Conservation (phyloP, 2,329 filamentous ascomycete species). For the Massarina eburnea region DNA sequence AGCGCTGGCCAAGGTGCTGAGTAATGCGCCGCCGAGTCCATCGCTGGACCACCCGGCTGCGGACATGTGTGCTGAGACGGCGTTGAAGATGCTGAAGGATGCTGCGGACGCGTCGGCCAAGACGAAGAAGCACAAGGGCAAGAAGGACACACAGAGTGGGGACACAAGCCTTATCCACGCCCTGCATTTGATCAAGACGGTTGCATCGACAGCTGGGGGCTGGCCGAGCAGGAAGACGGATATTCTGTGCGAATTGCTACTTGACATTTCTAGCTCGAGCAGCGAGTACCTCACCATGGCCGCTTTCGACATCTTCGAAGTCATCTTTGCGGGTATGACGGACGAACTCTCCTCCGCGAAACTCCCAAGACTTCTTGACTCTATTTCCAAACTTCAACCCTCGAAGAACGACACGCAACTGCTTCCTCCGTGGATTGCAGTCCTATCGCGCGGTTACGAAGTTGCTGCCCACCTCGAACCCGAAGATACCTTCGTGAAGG, state of each 20-base stretch:
- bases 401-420: constrained; percentile 92
- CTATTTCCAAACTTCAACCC: constrained; percentile 88
- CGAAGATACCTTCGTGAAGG: constrained; percentile 86
- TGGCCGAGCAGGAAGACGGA: constrained; percentile 98
- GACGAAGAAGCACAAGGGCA: constrained; percentile 62
- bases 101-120: constrained; percentile 72
- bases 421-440: constrained; percentile 93
- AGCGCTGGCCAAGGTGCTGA: constrained; percentile 78
- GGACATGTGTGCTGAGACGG: constrained; percentile 93
- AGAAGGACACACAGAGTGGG: constrained; percentile 60
- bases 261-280: constrained; percentile 84
- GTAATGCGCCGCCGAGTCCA: constrained; percentile 84
- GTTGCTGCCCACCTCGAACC: constrained; percentile 86
- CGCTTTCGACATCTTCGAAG: constrained; percentile 95
- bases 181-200: constrained; percentile 85
- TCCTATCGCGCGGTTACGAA: constrained; percentile 91
- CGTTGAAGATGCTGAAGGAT: constrained; percentile 76
- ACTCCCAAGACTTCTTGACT: constrained; percentile 83
- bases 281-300: constrained; percentile 97
- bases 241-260: constrained; percentile 80
- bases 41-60: constrained; percentile 92
- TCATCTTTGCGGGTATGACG: constrained; percentile 90
- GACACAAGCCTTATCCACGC: constrained; percentile 89
- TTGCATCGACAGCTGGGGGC: constrained; percentile 82
- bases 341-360: constrained; percentile 87